Percentiles rank a stretch among this genome's conserved stretches.
Conservation (phyloP, 495 filamentous ascomycete species). For the Podospora bellae-mahoneyi region DNA sequence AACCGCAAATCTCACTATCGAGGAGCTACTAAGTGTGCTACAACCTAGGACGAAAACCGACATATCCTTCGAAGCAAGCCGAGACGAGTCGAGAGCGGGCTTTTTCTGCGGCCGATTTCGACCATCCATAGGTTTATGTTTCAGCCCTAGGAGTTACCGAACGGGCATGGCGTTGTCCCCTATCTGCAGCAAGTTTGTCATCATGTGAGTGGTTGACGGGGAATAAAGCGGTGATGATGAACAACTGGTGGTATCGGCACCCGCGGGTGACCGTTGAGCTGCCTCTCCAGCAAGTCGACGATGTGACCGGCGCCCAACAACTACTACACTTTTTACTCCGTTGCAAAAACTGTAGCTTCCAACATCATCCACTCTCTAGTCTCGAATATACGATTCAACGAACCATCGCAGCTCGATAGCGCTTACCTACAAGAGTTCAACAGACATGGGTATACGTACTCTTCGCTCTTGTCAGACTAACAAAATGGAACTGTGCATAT, state of each 20-base stretch:
- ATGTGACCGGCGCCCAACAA: too few relatives aligned
- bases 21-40: background rate
- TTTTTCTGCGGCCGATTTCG: background rate
- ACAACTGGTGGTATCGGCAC: background rate
- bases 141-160: background rate
- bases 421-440: background rate
- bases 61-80: background rate
- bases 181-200: background rate
- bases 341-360: background rate
- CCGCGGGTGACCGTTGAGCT: background rate
- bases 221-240: too few relatives aligned
- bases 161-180: background rate
- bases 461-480: background rate
- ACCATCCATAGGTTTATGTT: background rate
- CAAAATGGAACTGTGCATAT: background rate
- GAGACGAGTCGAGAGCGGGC: background rate
- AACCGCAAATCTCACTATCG: background rate
- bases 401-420: background rate
- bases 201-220: background rate
- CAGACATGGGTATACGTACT: background rate
- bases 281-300: background rate
- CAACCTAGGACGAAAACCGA: background rate
- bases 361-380: background rate
- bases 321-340: too few relatives aligned
- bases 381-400: background rate